Evolutionary conservation across 768 basidiomycete species (phyloP).

Genomic region (Xanthoconium stramineum): DNA sequence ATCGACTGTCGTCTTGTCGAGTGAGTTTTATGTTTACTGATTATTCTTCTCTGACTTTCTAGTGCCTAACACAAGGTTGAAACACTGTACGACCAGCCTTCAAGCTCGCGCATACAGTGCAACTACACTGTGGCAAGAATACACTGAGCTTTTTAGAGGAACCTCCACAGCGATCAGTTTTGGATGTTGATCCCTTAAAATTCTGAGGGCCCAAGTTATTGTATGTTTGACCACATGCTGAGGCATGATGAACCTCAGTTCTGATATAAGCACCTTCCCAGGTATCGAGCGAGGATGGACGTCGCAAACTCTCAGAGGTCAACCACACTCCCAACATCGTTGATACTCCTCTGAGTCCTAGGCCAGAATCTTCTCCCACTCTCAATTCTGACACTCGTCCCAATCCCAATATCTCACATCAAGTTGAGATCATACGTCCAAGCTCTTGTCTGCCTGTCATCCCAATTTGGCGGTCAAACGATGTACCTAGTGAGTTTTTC

Average conservation of each 20-base stretch:
- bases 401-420: too few species aligned
- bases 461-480: too few species aligned
- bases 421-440: too few species aligned
- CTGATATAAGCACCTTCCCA: background rate
- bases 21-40: background rate
- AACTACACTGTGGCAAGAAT: too few species aligned
- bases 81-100: background rate
- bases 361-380: too few species aligned
- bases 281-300: background rate
- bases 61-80: background rate
- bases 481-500: too few species aligned
- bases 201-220: background rate
- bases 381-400: too few species aligned
- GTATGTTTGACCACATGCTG: too few species aligned
- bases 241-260: background rate
- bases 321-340: too few species aligned
- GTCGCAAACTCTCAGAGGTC: background rate
- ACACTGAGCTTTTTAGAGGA: background rate
- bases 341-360: too few species aligned
- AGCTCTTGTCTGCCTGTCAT: too few species aligned
- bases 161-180: background rate
- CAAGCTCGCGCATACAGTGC: background rate
- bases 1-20: background rate
- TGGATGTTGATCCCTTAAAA: background rate
- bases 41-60: too few species aligned